Evolutionary conservation across 192 early-diverging fungal genomes (phyloP).

Genomic region (Coemansia sp.): DNA sequence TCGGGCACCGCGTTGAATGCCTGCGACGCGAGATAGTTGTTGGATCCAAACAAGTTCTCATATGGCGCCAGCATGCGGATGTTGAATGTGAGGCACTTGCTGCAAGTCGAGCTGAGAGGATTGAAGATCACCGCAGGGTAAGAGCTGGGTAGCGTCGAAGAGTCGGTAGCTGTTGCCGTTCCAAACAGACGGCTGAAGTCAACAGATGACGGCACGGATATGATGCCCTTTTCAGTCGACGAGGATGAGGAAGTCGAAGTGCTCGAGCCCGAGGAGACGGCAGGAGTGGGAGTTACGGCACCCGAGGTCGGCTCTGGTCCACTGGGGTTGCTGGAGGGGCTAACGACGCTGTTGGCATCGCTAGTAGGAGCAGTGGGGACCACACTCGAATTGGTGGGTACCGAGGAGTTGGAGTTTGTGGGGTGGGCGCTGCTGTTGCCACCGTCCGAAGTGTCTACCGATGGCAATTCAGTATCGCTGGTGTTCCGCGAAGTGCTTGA

Average conservation of each 20-base stretch:
- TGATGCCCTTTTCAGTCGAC: slow-evolving; percentile 25
- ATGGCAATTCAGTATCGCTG: background rate
- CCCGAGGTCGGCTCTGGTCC: background rate
- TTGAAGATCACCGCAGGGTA: slow-evolving; percentile 44
- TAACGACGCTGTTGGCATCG: background rate
- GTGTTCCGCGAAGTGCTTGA: background rate
- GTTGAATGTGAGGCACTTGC: slow-evolving; percentile 47
- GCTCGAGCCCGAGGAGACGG: background rate
- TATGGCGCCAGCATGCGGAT: slow-evolving; percentile 51
- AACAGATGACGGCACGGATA: slow-evolving; percentile 49
- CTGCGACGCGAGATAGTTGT: slow-evolving; percentile 53
- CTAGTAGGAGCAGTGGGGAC: background rate
- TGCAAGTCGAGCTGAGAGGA: slow-evolving; percentile 37
- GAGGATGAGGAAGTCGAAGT: background rate
- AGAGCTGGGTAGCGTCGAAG: background rate
- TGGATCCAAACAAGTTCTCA: slow-evolving; percentile 49
- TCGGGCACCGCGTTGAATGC: slow-evolving; percentile 43
- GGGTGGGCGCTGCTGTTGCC: background rate
- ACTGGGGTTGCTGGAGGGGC: background rate
- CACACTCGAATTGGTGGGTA: background rate
- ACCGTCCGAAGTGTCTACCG: too few species aligned
- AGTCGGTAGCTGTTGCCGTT: slow-evolving; percentile 8
- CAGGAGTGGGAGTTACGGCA: background rate
- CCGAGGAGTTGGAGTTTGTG: background rate
- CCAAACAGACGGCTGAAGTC: slow-evolving; percentile 46